phyloP scores from a whole-genome alignment of 148 eudicot species.

The Diospyros lotus region DNA sequence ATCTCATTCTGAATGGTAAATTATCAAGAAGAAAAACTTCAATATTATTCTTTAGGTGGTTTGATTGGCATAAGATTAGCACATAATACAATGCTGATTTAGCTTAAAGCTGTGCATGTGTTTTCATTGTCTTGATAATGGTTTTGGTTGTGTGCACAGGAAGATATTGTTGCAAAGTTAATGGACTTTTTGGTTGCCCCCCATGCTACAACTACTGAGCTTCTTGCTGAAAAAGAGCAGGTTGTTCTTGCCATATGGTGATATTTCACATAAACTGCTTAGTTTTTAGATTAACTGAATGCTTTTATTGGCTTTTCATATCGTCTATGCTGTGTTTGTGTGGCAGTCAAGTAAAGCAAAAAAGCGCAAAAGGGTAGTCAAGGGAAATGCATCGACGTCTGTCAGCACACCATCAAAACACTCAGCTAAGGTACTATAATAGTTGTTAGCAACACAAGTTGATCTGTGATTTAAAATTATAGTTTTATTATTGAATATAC shows the following conservation, averaged over 20 bases:
- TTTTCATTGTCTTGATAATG: not conserved
- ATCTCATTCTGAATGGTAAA: no score
- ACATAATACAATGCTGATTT: not conserved
- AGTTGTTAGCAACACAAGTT: not conserved
- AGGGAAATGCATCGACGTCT: constrained; percentile 39
- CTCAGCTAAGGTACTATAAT: constrained; percentile 58
- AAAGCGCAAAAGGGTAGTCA: constrained; percentile 71
- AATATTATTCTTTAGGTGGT: no score
- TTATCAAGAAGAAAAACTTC: no score
- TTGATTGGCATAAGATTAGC: no score
- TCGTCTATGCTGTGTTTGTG: constrained; percentile 11
- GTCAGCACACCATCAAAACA: constrained; percentile 46
- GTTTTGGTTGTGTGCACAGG: constrained; percentile 39
- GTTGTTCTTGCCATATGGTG: constrained; percentile 25
- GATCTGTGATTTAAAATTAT: not conserved
- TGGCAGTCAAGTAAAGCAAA: constrained; percentile 55
- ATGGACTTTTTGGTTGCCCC: constrained; percentile 84
- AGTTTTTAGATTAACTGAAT: not conserved
- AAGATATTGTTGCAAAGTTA: constrained; percentile 71
- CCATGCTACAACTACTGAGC: constrained; percentile 69
- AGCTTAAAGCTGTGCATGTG: not conserved
- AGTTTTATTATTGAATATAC: not conserved
- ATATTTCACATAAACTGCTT: not conserved
- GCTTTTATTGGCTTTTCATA: not conserved
- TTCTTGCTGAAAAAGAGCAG: constrained; percentile 87